Base-by-base conservation (phyloP, 345 rosid genomes). In the Cardiospermum halicacabum region DNA sequence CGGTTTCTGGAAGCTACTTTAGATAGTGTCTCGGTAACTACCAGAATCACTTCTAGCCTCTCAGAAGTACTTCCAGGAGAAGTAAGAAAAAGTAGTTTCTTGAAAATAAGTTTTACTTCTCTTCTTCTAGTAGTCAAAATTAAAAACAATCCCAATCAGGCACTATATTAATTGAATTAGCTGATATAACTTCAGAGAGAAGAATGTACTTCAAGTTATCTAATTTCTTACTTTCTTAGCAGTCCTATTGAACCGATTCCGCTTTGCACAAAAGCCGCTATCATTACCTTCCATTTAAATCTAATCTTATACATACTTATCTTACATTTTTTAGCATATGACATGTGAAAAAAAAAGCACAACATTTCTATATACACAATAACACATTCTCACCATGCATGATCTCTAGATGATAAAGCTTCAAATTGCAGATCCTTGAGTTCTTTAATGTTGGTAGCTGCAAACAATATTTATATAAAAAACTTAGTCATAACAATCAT, bases 381-480 rank as follows among this genome's bases (percentile, higher is more conserved):
- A 74, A 67, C 55, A 9, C 22, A 69, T 68, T 47, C 83, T 72
- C 69, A 87, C 98, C 96, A 92, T 9, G 96, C 98, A 34, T 62
- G 2, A 60, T 92, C 96, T 77, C 76, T 83, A 9, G 82, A 40
- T 15, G 98, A 92, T 77, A 49, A 80, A 60, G 95, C 98, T 81
- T 92, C 98, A 74, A 77, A 92, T 68, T 78, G 76, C 64, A 89
- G 69, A 47, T 84, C 96, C 63, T 84, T 50, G 10, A 81, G 71
- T 75, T 86, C 88, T 30, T 79, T 63, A 26, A 66, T 43, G 62
- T 53, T 72, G 24, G 59, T 64, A 71, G 70, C 85, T 83, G 81
- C 65, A 50, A 34, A 62, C 21, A 47, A 19, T 59, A 61, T 56
- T 26, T 3, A 42, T 56, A 34, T 16, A 55, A 30, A 66, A 61